Conservation (phyloP, 805 yeast species). For the Saccharomycopsis babjevae region DNA sequence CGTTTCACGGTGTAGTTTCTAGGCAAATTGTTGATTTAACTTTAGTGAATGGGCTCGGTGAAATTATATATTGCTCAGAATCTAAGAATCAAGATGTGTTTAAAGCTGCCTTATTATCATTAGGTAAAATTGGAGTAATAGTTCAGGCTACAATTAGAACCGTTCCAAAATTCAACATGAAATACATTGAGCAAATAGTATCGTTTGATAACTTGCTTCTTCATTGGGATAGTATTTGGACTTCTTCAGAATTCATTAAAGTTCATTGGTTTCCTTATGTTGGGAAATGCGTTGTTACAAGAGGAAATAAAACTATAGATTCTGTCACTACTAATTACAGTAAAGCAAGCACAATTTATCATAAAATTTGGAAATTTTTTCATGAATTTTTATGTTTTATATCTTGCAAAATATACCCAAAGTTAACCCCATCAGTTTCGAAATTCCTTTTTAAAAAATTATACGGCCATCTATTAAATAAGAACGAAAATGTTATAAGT, state of each 20-base stretch:
- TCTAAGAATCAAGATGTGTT: constrained; percentile 55
- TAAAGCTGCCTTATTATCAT: constrained; percentile 71
- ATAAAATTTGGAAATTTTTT: constrained; percentile 54
- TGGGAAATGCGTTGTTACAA: constrained; percentile 78
- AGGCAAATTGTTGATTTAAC: constrained; percentile 78
- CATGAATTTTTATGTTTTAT: constrained; percentile 75
- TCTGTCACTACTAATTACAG: not conserved
- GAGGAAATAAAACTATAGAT: constrained; percentile 69
- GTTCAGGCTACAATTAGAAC: constrained; percentile 77
- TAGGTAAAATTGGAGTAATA: constrained; percentile 88
- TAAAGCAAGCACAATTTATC: not conserved
- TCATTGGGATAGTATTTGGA: constrained; percentile 74
- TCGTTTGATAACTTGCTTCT: constrained; percentile 57
- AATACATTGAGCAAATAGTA: constrained; percentile 73
- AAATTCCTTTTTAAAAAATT: constrained; percentile 76
- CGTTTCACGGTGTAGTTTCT: constrained; percentile 81
- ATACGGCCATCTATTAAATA: constrained; percentile 50
- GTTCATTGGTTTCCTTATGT: constrained; percentile 98
- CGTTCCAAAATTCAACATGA: constrained; percentile 74
- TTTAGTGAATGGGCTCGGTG: constrained; percentile 67
- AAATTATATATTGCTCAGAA: constrained; percentile 56
- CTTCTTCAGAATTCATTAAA: constrained; percentile 80
- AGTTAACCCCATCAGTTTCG: constrained; percentile 77
- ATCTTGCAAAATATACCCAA: constrained; percentile 62
- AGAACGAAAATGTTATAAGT: not conserved